phyloP scores from a whole-genome alignment of 805 yeast genomes.

The Pichia ethanolica region DNA sequence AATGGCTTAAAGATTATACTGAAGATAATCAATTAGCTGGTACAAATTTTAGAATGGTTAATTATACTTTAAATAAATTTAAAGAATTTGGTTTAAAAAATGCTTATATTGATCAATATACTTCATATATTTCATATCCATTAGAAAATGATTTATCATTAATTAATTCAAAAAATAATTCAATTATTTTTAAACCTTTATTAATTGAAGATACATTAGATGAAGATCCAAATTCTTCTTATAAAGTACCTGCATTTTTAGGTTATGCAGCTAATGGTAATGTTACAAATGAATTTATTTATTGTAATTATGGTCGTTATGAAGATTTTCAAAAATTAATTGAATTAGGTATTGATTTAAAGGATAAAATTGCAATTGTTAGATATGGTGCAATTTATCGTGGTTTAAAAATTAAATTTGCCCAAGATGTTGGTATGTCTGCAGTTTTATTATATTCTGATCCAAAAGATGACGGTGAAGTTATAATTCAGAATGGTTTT shows the following conservation, averaged over 20 bases:
- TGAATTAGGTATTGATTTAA: slow-evolving; percentile 39
- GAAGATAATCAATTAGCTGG: slow-evolving; percentile 54
- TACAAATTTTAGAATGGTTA: slow-evolving; percentile 37
- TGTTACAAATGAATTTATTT: slow-evolving; percentile 58
- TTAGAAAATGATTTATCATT: slow-evolving; percentile 44
- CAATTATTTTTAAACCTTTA: slow-evolving; percentile 42
- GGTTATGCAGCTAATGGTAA: slow-evolving; percentile 74
- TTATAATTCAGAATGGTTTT: slow-evolving; percentile 49
- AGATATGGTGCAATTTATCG: slow-evolving; percentile 63
- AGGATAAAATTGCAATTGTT: slow-evolving; percentile 56
- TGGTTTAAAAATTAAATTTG: slow-evolving; percentile 70
- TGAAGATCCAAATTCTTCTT: slow-evolving; percentile 44
- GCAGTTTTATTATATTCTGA: slow-evolving; percentile 66
- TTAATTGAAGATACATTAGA: slow-evolving; percentile 41
- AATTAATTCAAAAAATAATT: slow-evolving; percentile 16
- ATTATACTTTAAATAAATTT: slow-evolving; percentile 54
- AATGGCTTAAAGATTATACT: slow-evolving; percentile 50
- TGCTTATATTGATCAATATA: slow-evolving; percentile 46
- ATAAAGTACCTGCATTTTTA: slow-evolving; percentile 61
- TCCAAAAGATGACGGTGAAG: slow-evolving; percentile 54
- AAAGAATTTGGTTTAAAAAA: slow-evolving; percentile 49
- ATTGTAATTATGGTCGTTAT: slow-evolving; percentile 61
- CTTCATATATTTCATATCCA: slow-evolving; percentile 61
- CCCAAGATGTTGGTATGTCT: slow-evolving; percentile 61
- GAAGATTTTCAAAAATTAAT: slow-evolving; percentile 49